Conservation (phyloP, 1,139 yeast genomes). For the Geotrichum europaeum region DNA sequence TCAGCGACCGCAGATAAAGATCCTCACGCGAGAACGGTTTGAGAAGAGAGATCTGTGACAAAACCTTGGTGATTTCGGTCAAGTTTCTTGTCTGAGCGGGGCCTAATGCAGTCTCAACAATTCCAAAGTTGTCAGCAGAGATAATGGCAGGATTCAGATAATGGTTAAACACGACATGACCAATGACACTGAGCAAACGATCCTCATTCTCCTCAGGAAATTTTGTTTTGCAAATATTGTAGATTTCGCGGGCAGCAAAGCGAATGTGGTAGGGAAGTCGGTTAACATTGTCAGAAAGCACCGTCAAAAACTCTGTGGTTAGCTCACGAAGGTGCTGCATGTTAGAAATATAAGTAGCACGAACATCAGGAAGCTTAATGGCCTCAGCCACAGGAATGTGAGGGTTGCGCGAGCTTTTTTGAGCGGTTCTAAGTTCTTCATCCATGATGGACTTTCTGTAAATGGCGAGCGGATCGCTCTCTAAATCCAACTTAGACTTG, state of each 20-base stretch:
- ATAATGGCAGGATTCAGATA: constrained; percentile 61
- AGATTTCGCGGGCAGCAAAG: constrained; percentile 41
- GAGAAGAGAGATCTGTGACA: constrained; percentile 63
- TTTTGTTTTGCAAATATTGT: constrained; percentile 36
- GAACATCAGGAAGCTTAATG: constrained; percentile 68
- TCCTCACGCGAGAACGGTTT: constrained; percentile 56
- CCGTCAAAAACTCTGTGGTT: constrained; percentile 51
- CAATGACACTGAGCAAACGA: constrained; percentile 60
- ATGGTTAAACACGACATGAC: constrained; percentile 58
- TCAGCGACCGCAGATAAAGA: constrained; percentile 71
- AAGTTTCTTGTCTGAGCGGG: constrained; percentile 48
- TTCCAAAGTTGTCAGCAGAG: constrained; percentile 64
- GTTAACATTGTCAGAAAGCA: constrained; percentile 41
- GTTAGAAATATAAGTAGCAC: constrained; percentile 62
- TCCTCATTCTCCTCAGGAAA: constrained; percentile 46
- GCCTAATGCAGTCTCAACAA: constrained; percentile 34
- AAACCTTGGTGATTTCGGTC: constrained; percentile 50
- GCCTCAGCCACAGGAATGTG: constrained; percentile 58
- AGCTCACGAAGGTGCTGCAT: constrained; percentile 69
- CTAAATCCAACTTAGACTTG: constrained; percentile 57
- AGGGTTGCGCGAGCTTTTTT: constrained; percentile 41
- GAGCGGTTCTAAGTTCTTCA: constrained; percentile 43
- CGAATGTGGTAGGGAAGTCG: constrained; percentile 59
- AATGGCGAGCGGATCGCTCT: constrained; percentile 68
- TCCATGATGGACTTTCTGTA: constrained; percentile 44